Conservation (phyloP, 2,329 filamentous ascomycete genomes). For the Trichoderma polysporum region DNA sequence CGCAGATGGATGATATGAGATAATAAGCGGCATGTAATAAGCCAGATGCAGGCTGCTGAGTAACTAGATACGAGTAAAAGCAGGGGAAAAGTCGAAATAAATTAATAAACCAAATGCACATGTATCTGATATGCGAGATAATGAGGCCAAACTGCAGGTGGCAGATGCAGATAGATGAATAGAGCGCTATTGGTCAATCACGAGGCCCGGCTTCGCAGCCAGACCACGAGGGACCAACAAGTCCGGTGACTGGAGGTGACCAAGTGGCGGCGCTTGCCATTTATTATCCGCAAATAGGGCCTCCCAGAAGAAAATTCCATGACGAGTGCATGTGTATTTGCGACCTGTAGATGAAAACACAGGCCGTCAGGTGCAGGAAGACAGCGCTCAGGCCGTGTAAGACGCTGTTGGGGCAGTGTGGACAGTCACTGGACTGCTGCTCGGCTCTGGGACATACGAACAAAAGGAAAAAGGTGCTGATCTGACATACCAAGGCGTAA, state of each 20-base stretch:
- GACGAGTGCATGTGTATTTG: not conserved
- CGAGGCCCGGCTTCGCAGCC: constrained; percentile 11
- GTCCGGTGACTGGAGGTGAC: constrained; percentile 18
- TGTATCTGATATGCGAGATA: not conserved
- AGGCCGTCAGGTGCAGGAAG: not conserved
- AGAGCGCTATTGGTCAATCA: constrained; percentile 20
- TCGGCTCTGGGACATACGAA: not conserved
- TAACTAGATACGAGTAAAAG: not conserved
- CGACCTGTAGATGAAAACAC: not conserved
- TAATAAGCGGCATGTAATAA: not conserved
- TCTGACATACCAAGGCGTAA: constrained; percentile 2
- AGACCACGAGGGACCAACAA: constrained; percentile 17
- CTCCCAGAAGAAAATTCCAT: not conserved
- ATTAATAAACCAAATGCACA: not conserved
- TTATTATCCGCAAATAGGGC: not conserved
- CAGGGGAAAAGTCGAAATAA: not conserved
- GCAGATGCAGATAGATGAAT: constrained; percentile 9
- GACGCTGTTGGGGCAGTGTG: not conserved
- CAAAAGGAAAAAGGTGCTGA: not conserved
- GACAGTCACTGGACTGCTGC: not conserved
- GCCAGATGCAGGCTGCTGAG: not conserved
- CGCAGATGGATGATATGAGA: not conserved
- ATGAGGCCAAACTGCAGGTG: not conserved
- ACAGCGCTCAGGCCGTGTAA: not conserved
- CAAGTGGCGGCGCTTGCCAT: constrained; percentile 2